These are phyloP conservation scores for Penicillium desertorum DNA, from an alignment of 495 filamentous ascomycete genomes.

Conservation along the genomic window DNA sequence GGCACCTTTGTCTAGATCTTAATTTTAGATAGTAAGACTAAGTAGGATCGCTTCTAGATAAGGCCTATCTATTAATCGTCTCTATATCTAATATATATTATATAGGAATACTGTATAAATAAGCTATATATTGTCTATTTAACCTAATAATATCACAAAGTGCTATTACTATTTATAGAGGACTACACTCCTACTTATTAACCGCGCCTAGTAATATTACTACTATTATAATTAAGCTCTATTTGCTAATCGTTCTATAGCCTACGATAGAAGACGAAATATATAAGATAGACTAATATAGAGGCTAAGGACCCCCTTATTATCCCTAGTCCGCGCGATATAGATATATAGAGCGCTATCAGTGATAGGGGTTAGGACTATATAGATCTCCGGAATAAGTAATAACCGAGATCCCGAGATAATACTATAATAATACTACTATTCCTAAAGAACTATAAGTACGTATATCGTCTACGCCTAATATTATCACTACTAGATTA, in stretches of 20 bases:
- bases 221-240: too few relatives aligned
- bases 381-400: too few relatives aligned
- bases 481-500: background rate
- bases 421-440: too few relatives aligned
- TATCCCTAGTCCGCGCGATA: background rate
- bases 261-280: background rate
- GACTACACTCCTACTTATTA: too few relatives aligned
- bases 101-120: constrained; percentile 10
- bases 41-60: constrained; percentile 12
- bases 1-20: constrained; percentile 6
- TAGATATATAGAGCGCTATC: background rate
- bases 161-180: too few relatives aligned
- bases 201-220: too few relatives aligned
- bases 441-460: too few relatives aligned
- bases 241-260: background rate
- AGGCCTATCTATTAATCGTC: constrained; percentile 13
- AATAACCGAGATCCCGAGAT: too few relatives aligned
- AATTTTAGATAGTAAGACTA: constrained; percentile 13
- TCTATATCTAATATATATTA: constrained; percentile 4
- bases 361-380: too few relatives aligned
- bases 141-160: background rate
- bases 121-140: background rate
- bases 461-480: background rate
- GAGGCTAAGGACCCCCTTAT: background rate
- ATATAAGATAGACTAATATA: background rate